phyloP scores from a whole-genome alignment of 345 rosid species.

The Linum usitatissimum region DNA sequence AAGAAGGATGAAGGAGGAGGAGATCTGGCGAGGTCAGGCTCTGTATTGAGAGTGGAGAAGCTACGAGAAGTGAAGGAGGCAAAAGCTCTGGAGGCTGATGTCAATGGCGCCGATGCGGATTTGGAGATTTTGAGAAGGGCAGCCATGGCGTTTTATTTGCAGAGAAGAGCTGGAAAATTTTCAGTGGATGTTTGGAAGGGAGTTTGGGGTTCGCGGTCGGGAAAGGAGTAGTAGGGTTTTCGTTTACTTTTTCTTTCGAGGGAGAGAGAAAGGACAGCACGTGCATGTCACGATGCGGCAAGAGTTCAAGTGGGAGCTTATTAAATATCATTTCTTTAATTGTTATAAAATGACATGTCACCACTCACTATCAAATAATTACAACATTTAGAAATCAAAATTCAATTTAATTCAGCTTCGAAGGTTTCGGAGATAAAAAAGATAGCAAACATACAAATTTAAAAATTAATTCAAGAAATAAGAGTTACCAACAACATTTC shows the following conservation, averaged over 20 bases:
- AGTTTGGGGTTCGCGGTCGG: background rate
- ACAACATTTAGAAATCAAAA: no score
- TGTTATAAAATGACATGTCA: no score
- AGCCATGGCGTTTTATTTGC: background rate
- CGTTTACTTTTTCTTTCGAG: background rate
- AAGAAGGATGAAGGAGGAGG: conserved; percentile 13
- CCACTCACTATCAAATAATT: no score
- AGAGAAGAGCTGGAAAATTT: background rate
- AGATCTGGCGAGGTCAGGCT: conserved; percentile 25
- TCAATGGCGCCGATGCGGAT: background rate
- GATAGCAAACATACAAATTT: no score
- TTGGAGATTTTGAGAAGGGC: background rate
- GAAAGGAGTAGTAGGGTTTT: background rate
- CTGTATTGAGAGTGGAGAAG: conserved; percentile 21
- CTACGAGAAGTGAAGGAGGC: background rate
- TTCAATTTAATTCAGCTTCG: no score
- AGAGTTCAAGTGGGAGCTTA: no score
- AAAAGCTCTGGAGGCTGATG: background rate
- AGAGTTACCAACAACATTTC: no score
- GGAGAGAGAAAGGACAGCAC: no score
- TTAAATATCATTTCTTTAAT: no score
- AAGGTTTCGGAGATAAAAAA: no score
- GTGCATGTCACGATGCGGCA: no score
- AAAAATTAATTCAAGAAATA: no score
- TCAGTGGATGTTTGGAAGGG: background rate